Percentiles rank a stretch among this genome's conserved stretches.
Evolutionary conservation across 164 flowering plant species (phyloP).

Genomic region (Piper longum): DNA sequence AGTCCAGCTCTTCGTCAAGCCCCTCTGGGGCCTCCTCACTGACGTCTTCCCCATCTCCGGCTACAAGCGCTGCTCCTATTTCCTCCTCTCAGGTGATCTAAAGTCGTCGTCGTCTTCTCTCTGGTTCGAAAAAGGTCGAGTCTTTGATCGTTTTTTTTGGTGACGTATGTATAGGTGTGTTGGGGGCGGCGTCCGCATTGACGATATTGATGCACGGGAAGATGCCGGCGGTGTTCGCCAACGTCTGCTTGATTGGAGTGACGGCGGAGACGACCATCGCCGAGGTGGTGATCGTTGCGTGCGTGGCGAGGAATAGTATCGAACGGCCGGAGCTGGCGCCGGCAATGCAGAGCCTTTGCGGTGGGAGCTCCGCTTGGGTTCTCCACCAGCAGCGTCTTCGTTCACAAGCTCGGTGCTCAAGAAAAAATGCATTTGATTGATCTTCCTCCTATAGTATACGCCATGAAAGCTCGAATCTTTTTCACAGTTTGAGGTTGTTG

Average conservation of each 20-base stretch:
- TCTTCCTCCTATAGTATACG: background rate
- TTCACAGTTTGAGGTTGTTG: background rate
- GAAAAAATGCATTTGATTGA: slow-evolving; percentile 10
- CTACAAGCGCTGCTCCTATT: slow-evolving; percentile 47
- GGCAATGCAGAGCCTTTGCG: slow-evolving; percentile 67
- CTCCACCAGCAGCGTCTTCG: slow-evolving; percentile 46
- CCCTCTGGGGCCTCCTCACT: slow-evolving; percentile 58
- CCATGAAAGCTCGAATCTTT: background rate
- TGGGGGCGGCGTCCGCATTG: slow-evolving; percentile 34
- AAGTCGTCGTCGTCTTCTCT: too few relatives aligned
- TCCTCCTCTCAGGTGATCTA: slow-evolving; percentile 22
- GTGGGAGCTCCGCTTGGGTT: slow-evolving; percentile 61
- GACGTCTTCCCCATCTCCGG: slow-evolving; percentile 50
- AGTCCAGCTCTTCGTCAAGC: slow-evolving; percentile 54
- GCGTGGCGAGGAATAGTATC: slow-evolving; percentile 55
- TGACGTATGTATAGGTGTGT: slow-evolving; percentile 14
- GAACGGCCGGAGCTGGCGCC: slow-evolving; percentile 36
- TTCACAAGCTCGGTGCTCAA: slow-evolving; percentile 62
- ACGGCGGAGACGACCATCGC: slow-evolving; percentile 47
- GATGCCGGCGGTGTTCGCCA: slow-evolving; percentile 29
- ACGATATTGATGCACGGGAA: slow-evolving; percentile 19
- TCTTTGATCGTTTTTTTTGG: background rate
- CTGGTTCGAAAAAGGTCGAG: background rate
- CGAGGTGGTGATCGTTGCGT: slow-evolving; percentile 63
- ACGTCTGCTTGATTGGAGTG: slow-evolving; percentile 35